Conservation (phyloP, 805 yeast species). For the Clavispora carvajalis region DNA sequence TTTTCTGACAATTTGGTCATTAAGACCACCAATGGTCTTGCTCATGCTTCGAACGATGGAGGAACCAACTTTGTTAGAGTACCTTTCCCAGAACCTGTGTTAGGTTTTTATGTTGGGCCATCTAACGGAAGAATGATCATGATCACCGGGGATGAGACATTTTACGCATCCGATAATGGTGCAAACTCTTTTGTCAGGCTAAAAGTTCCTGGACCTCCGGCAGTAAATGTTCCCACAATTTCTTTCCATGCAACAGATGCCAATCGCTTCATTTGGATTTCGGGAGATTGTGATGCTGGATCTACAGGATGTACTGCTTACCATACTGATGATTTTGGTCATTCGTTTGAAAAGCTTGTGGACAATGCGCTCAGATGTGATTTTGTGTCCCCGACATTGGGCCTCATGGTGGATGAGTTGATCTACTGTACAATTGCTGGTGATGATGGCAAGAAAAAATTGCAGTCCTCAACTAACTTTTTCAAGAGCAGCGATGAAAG, state of each 20-base stretch:
- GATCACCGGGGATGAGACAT: constrained; percentile 41
- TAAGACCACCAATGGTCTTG: constrained; percentile 45
- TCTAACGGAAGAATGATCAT: constrained; percentile 53
- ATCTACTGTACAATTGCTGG: constrained; percentile 59
- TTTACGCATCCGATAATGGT: constrained; percentile 63
- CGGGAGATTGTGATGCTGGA: constrained; percentile 53
- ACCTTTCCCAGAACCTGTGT: constrained; percentile 36
- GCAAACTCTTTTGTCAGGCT: constrained; percentile 51
- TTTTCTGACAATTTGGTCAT: constrained; percentile 45
- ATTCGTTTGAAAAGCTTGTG: constrained; percentile 48
- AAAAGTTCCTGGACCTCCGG: constrained; percentile 40
- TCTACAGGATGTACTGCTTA: constrained; percentile 53
- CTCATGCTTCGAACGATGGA: constrained; percentile 68
- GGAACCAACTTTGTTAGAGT: constrained; percentile 47
- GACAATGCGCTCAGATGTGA: constrained; percentile 58
- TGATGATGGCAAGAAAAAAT: constrained; percentile 24
- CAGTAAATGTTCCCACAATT: constrained; percentile 33
- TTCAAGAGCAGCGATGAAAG: constrained; percentile 35
- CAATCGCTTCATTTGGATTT: constrained; percentile 63
- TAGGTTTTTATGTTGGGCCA: constrained; percentile 57
- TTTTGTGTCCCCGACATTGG: constrained; percentile 56
- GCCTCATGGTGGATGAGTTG: constrained; percentile 35
- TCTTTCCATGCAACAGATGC: constrained; percentile 58
- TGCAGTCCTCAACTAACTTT: constrained; percentile 49
- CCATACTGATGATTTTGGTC: constrained; percentile 65